Base-by-base conservation (phyloP, 1,139 yeast genomes). In the Arxiozyma heterogenica region DNA sequence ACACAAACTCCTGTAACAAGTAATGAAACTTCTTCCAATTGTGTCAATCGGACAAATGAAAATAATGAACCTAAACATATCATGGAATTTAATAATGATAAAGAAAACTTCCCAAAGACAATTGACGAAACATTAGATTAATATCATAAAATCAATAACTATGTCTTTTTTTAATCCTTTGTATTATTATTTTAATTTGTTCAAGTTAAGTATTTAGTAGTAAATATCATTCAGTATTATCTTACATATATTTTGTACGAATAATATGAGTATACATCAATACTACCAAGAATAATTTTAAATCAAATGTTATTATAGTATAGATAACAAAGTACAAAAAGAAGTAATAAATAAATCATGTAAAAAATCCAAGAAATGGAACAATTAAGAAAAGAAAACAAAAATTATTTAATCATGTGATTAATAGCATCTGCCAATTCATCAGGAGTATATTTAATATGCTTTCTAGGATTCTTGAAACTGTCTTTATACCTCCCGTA, bases 381-480 rank as follows among this genome's bases (percentile, higher is more conserved):
- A 34, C n/a, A 34, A 34, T 6, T 12, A 12, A 34, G 3, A 15
- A 34, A 15, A 34, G 4, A 34, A n/a, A 34, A 34, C 39, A 34
- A 34, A 34, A 2, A 34, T 61, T 74, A 57, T 71, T 73, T 59
- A 23, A 63, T 62, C 43, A 65, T 46, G 52, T 65, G 67, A 51
- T 60, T 64, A n/a, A 68, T 55, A 1, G 63, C 60, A 18, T 64
- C 55, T 9, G 64, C 63, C 41, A 69, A 52, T 53, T 67, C 70
- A 27, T 58, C 61, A 18, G 71, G 70, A n/a, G 68, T 62, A 53
- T 72, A 79, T 57, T 69, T 82, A 54, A 79, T 75, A 61, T 67
- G 71, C 53, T 67, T 67, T 54, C 70, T 61, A 18, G 70, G 70
- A 54, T 67, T 66, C 50, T 67, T 67, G 51, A 67, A 67, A 1